Evolutionary conservation across 2,329 filamentous ascomycete genomes (phyloP), one percentile per base, ranked within the genome.

Genomic region (Talaromyces sp.): DNA sequence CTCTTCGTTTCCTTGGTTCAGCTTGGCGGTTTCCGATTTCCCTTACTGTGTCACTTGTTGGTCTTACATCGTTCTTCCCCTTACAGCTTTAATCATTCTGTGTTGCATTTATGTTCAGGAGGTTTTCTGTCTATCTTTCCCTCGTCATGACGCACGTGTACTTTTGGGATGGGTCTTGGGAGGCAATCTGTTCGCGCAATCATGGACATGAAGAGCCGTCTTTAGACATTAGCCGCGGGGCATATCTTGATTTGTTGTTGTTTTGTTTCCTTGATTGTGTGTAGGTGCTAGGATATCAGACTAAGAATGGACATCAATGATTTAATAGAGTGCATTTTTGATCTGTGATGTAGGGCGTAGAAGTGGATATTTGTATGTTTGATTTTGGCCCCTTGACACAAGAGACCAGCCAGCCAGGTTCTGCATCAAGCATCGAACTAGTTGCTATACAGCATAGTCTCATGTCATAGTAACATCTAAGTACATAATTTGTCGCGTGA

Each of bases 151-250:
- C 45, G 28, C 37, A 39, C 45, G 15, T 56, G 43, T 50, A 28
- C 35, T 15, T 31, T 39, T 19, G 39, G 53, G 15, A 28, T 11
- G 15, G 33, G 41, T 56, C 19, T 39, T 37, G 54, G 54, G 45
- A 50, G 53, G 53, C 41, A 56, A 31, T 56, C 33, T 56, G 41
- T 56, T 48, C 17, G 21, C 45, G 35, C 28, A 39, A 50, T 55
- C 28, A 46, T 37, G 43, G 54, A 41, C 41, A 33, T 39, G n/a
- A 25, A 40, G 35, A 50, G 43, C 37, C 28, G 28, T 57, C 25
- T 28, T n/a, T 56, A 35, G 43, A 50, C 25, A 21, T 50, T 13
- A 40, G 43, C 54, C 54, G 40, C 54, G 35, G 15, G 43, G 54
- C 54, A 48, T 19, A 36, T 48, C 22, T 56, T 50, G 8, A 7